Percentiles rank a stretch among this genome's conserved stretches.
phyloP scores from a whole-genome alignment of 1,139 yeast species.

The Scheffersomyces insectosa region DNA sequence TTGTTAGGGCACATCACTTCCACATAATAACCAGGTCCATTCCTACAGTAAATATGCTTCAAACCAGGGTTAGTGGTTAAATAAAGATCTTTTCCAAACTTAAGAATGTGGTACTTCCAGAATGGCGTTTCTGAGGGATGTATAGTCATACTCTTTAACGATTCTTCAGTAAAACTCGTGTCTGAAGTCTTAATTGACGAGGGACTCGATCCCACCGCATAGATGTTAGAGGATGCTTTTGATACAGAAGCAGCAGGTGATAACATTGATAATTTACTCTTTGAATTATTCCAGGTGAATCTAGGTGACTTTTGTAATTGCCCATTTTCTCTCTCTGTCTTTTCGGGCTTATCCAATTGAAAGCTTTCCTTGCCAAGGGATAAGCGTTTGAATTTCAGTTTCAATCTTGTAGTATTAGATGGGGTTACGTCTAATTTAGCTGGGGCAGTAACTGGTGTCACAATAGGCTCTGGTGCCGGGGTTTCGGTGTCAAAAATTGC shows the following conservation, averaged over 20 bases:
- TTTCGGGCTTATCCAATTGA: not conserved
- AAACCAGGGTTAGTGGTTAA: slow-evolving; percentile 61
- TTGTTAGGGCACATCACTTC: slow-evolving; percentile 29
- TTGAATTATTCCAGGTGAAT: not conserved
- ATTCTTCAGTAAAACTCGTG: not conserved
- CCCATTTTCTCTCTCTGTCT: not conserved
- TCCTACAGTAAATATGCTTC: slow-evolving; percentile 54
- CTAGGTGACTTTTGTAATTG: not conserved
- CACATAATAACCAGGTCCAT: slow-evolving; percentile 59
- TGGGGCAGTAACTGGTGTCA: no score
- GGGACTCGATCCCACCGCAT: not conserved
- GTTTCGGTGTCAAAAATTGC: no score
- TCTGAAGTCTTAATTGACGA: slow-evolving; percentile 1
- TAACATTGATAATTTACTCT: not conserved
- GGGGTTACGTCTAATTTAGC: no score
- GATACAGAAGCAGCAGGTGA: not conserved
- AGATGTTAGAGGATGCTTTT: not conserved
- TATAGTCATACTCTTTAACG: slow-evolving; percentile 3
- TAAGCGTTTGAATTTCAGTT: not conserved
- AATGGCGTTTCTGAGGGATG: slow-evolving; percentile 29
- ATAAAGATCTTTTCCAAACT: slow-evolving; percentile 50
- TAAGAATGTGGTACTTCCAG: slow-evolving; percentile 63
- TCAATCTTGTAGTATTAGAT: no score
- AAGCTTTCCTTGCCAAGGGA: not conserved
- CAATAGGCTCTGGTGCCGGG: no score